Base-by-base conservation (phyloP, 225 moss, liverwort and hornwort genomes). In the Polytrichum formosum region DNA sequence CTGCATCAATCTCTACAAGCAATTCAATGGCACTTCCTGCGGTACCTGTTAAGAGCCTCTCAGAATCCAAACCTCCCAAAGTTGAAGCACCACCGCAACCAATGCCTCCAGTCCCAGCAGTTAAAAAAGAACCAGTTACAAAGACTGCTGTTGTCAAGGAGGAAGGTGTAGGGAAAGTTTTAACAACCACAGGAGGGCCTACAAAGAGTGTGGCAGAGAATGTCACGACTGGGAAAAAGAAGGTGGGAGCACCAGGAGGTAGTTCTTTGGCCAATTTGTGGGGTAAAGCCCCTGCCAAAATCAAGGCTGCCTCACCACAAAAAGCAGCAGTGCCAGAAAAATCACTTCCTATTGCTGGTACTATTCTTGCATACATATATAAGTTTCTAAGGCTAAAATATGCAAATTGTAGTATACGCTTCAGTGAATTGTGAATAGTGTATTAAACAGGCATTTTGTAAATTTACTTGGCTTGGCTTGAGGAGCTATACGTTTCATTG, bases 211-310 rank as follows among this genome's bases (percentile, higher is more conserved):
- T 64, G 31, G 73, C 73, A 7, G 84, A 84, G 26, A 76, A 81
- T 76, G 80, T 65, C 66, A 56, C 73, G 28, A 28, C 23, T 69
- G 88, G 82, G 26, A 98, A 93, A 84, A 87, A 88, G 74, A 94
- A 94, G 85, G 54, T 70, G 54, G 82, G 81, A 79, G 78, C 69
- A 26, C 31, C 74, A 68, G 85, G 69, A 74, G 84, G 86, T 29
- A 83, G 86, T 29, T 82, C 98, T 64, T 84, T 98, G 74, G 88
- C 92, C 29, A 98, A 88, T 71, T 75, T 98, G 73, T 98, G 98
- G 98, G 94, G 94, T 6, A 92, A 86, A 83, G 94, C 92, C 73
- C 87, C 97, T 53, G 74, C 79, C 21, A 94, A 94, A 83, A 68
- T 80, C 18, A 90, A 87, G 73, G 64, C 54, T 61, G 33, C 75